Evolutionary conservation across 1,284 basidiomycete genomes (phyloP).

Genomic region (Rhodotorula sp.): DNA sequence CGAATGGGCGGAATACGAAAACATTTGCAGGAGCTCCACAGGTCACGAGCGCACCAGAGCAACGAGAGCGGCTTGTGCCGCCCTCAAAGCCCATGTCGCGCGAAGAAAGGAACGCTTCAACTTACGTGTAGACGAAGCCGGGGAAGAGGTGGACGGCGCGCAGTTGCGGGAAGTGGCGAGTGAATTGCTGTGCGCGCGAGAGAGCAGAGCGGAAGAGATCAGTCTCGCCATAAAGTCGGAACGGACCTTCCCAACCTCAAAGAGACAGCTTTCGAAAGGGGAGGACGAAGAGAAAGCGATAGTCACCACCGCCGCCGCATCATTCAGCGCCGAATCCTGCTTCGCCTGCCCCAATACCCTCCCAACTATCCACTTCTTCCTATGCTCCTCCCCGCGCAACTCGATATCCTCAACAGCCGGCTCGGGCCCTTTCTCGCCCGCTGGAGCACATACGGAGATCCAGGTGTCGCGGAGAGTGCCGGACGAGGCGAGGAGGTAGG

Average conservation of each 20-base stretch:
- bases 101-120: neutral
- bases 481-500: constrained; percentile 45
- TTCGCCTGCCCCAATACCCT: constrained; percentile 21
- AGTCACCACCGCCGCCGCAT: constrained; percentile 30
- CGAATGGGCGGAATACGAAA: too few relatives aligned
- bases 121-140: constrained; percentile 26
- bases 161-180: constrained; percentile 21
- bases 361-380: constrained; percentile 12
- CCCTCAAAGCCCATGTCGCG: too few relatives aligned
- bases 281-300: neutral
- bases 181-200: constrained; percentile 15
- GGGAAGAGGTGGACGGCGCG: constrained; percentile 33
- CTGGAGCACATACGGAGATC: constrained; percentile 47
- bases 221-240: neutral
- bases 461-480: constrained; percentile 46
- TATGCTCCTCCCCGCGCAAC: constrained; percentile 8
- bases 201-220: neutral
- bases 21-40: too few relatives aligned
- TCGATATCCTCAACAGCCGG: constrained; percentile 32
- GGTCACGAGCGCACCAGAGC: too few relatives aligned
- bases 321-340: constrained; percentile 29
- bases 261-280: neutral
- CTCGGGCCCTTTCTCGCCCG: constrained; percentile 24
- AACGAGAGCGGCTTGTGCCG: neutral
- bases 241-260: neutral